A percentile compares a stretch with the other conserved stretches of the same genome.
Evolutionary conservation across 495 filamentous ascomycete species (phyloP).

Genomic region (Achaetomiella virescens): DNA sequence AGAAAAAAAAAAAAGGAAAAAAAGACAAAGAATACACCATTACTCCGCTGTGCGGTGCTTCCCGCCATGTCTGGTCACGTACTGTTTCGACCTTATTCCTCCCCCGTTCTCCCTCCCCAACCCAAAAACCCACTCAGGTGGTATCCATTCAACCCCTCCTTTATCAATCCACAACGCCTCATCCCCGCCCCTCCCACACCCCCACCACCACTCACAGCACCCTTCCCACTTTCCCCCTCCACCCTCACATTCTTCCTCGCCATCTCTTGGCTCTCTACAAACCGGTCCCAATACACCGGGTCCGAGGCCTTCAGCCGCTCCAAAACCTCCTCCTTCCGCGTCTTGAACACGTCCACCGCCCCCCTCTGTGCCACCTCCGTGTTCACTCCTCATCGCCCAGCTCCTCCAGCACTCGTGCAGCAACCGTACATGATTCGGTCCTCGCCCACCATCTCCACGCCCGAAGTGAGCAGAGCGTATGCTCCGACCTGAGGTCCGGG

Average conservation of each 20-base stretch:
- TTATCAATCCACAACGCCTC: not conserved
- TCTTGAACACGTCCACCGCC: slow-evolving; percentile 53
- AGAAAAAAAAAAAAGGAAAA: no score
- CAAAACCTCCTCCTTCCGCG: slow-evolving; percentile 46
- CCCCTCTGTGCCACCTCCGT: slow-evolving; percentile 51
- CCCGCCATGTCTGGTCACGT: no score
- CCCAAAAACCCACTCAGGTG: not conserved
- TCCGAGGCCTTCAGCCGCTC: slow-evolving; percentile 50
- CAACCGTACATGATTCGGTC: slow-evolving; percentile 49
- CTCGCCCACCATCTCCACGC: slow-evolving; percentile 44
- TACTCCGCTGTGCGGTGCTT: no score
- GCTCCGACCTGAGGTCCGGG: slow-evolving; percentile 27
- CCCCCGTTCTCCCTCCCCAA: not conserved
- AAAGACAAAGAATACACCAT: no score
- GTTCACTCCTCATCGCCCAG: slow-evolving; percentile 55
- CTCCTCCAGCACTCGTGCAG: slow-evolving; percentile 57
- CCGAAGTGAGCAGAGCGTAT: slow-evolving; percentile 38
- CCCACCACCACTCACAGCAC: not conserved
- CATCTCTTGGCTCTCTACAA: slow-evolving; percentile 61
- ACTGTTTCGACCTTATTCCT: not conserved
- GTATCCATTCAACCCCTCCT: not conserved
- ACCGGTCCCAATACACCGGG: slow-evolving; percentile 54
- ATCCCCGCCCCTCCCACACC: not conserved
- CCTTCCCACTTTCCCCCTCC: not conserved
- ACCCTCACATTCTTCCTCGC: slow-evolving; percentile 51